These are phyloP conservation scores for Hylodesmum podocarpum DNA, from an alignment of 306 rosid genomes.

Conservation along the genomic window DNA sequence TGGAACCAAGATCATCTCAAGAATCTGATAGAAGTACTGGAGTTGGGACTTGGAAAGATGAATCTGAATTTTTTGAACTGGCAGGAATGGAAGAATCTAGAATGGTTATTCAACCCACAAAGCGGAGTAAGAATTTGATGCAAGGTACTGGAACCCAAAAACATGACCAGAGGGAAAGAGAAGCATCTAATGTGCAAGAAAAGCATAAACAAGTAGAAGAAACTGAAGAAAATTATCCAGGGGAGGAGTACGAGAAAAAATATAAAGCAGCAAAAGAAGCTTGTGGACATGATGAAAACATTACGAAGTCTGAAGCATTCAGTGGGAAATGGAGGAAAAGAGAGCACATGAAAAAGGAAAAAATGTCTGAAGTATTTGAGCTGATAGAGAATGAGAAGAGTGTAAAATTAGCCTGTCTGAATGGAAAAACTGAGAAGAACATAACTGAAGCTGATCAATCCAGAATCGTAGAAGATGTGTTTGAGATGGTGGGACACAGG, in stretches of 20 bases:
- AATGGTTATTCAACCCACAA: background rate
- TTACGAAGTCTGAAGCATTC: background rate
- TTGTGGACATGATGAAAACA: background rate
- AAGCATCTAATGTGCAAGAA: background rate
- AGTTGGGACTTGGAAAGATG: background rate
- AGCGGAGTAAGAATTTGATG: background rate
- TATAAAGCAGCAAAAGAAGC: background rate
- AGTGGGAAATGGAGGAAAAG: background rate
- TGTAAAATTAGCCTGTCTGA: background rate
- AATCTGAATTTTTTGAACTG: background rate
- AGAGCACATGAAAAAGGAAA: background rate
- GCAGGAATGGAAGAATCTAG: background rate
- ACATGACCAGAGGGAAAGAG: background rate
- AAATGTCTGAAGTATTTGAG: background rate
- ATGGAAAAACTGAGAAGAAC: background rate
- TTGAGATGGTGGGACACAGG: background rate
- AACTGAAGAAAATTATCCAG: background rate
- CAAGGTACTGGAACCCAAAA: background rate
- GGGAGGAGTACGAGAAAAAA: background rate
- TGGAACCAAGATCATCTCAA: background rate
- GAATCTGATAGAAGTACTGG: background rate
- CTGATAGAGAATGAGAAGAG: background rate
- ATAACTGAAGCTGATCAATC: background rate
- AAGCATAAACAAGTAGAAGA: background rate
- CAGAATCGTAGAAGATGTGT: background rate